Evolutionary conservation across 2,329 filamentous ascomycete genomes (phyloP).

Genomic region (Chrysosporium queenslandicum): DNA sequence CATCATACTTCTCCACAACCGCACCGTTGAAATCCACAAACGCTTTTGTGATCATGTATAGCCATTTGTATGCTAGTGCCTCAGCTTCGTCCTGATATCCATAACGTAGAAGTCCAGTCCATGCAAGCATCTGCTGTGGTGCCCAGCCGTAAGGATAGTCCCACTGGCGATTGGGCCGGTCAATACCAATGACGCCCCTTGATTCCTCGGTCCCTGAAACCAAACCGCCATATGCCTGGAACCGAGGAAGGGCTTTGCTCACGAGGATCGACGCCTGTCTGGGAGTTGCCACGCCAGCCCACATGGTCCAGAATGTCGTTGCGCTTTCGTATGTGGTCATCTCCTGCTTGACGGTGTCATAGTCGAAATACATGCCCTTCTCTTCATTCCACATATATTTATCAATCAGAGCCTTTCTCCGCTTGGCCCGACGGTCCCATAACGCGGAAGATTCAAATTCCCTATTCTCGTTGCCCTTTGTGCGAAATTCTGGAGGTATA

Average conservation of each 20-base stretch:
- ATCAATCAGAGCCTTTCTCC: slow-evolving; percentile 75
- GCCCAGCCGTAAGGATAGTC: slow-evolving; percentile 98
- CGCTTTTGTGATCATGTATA: slow-evolving; percentile 96
- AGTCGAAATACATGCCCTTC: slow-evolving; percentile 96
- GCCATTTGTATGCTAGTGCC: slow-evolving; percentile 85
- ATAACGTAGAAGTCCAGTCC: slow-evolving; percentile 85
- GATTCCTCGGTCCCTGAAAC: slow-evolving; percentile 84
- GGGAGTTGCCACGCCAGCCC: slow-evolving; percentile 80
- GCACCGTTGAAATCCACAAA: slow-evolving; percentile 98
- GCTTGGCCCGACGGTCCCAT: slow-evolving; percentile 83
- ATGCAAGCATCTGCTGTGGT: slow-evolving; percentile 95
- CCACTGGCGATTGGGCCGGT: slow-evolving; percentile 92
- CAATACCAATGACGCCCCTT: slow-evolving; percentile 65
- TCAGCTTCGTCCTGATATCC: slow-evolving; percentile 86
- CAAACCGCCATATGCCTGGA: slow-evolving; percentile 79
- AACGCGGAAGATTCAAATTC: slow-evolving; percentile 70
- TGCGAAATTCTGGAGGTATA: slow-evolving; percentile 76
- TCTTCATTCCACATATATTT: slow-evolving; percentile 89
- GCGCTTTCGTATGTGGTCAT: slow-evolving; percentile 79
- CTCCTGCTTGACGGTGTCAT: slow-evolving; percentile 72
- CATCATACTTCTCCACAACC: slow-evolving; percentile 97
- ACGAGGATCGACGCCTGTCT: slow-evolving; percentile 80
- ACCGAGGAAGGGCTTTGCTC: slow-evolving; percentile 67
- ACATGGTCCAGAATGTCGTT: slow-evolving; percentile 95
- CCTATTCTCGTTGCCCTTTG: slow-evolving; percentile 53